phyloP scores from a whole-genome alignment of 768 basidiomycete species.

The Hericium coralloides region DNA sequence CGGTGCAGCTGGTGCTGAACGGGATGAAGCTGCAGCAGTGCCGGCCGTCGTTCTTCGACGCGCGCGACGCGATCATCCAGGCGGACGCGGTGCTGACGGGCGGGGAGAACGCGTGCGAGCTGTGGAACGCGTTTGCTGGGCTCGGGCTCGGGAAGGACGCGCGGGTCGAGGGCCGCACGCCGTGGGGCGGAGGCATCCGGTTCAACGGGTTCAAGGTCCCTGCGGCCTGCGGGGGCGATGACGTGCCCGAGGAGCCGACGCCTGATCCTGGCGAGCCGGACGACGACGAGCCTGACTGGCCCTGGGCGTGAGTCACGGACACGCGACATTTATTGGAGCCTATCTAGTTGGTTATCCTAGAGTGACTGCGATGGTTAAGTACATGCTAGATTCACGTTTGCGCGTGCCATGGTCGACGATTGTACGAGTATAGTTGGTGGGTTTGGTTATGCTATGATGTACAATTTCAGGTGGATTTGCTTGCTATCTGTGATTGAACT shows the following conservation, averaged over 20 bases:
- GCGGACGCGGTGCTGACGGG: conserved; percentile 86
- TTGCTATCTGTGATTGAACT: background rate
- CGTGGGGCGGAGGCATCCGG: conserved; percentile 90
- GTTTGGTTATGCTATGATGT: background rate
- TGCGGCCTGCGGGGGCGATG: conserved; percentile 26
- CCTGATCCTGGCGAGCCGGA: conserved; percentile 27
- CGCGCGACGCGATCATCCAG: conserved; percentile 83
- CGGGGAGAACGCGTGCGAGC: conserved; percentile 83
- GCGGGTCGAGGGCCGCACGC: conserved; percentile 61
- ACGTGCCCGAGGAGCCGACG: conserved; percentile 19
- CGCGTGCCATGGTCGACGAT: background rate
- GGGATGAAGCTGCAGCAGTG: conserved; percentile 96
- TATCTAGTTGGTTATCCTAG: too few relatives aligned
- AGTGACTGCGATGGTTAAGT: too few relatives aligned
- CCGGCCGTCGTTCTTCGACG: conserved; percentile 83
- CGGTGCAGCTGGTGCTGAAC: conserved; percentile 74
- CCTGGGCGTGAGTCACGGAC: conserved; percentile 3
- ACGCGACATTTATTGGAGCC: too few relatives aligned
- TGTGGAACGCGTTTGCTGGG: conserved; percentile 81
- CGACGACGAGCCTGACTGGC: conserved; percentile 18
- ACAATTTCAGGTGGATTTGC: background rate
- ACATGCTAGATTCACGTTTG: too few relatives aligned
- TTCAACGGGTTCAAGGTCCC: conserved; percentile 43
- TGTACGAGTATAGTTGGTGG: background rate
- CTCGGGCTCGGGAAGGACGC: conserved; percentile 81